Evolutionary conservation across 2,329 filamentous ascomycete genomes (phyloP).

Genomic region (Cryphonectria japonica): DNA sequence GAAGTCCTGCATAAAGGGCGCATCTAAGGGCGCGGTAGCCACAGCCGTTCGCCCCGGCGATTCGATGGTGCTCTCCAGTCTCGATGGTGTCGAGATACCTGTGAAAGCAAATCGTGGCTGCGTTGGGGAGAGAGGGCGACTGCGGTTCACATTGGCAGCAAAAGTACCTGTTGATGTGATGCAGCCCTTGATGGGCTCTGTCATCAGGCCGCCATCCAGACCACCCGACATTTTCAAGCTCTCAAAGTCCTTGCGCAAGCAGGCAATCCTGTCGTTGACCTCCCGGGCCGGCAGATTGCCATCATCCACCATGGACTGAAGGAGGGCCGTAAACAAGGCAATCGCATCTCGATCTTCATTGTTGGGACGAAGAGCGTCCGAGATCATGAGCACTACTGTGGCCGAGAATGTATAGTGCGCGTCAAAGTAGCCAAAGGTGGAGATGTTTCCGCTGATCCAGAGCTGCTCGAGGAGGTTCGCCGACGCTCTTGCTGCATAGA

Average conservation of each 20-base stretch:
- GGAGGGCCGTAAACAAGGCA: constrained; percentile 31
- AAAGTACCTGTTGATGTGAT: constrained; percentile 19
- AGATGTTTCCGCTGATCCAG: constrained; percentile 35
- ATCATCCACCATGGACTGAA: constrained; percentile 37
- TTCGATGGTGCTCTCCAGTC: background rate
- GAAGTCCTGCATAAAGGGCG: constrained; percentile 17
- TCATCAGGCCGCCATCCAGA: constrained; percentile 3
- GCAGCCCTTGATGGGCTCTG: constrained; percentile 6
- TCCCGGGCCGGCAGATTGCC: constrained; percentile 37
- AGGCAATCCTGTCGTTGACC: constrained; percentile 32
- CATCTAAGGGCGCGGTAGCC: constrained; percentile 10
- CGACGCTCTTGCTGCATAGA: constrained; percentile 35
- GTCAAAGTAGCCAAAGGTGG: constrained; percentile 37
- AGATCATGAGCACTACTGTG: constrained; percentile 34
- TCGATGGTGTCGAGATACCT: background rate
- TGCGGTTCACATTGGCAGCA: constrained; percentile 15
- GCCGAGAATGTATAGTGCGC: constrained; percentile 37
- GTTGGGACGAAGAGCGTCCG: constrained; percentile 34
- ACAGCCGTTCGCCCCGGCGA: background rate
- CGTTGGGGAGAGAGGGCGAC: background rate
- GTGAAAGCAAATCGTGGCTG: background rate
- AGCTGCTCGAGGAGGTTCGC: constrained; percentile 35
- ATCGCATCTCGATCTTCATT: constrained; percentile 33
- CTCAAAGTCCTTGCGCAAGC: constrained; percentile 30
- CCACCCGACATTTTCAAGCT: constrained; percentile 6